phyloP scores from a whole-genome alignment of 177 flowering plant genomes.

The Vitis hybrid region DNA sequence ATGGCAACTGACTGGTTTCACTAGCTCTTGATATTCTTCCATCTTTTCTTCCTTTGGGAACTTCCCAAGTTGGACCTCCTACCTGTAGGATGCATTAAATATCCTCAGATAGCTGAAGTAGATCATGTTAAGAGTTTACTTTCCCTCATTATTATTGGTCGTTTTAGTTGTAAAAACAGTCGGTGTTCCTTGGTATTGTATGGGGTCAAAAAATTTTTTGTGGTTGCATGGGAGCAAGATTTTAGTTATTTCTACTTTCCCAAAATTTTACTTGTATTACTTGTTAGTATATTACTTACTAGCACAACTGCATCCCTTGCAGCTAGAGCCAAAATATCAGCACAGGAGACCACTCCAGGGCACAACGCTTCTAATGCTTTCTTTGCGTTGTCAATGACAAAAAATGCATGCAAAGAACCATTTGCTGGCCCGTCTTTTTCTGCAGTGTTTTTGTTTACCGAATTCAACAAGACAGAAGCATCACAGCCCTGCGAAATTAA shows the following conservation, averaged over 20 bases:
- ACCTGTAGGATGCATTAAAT: constrained; percentile 17
- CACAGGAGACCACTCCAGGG: constrained; percentile 48
- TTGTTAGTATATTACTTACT: constrained; percentile 14
- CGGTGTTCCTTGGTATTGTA: too few relatives aligned
- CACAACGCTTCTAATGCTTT: constrained; percentile 29
- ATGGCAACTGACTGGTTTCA: constrained; percentile 36
- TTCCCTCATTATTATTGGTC: too few relatives aligned
- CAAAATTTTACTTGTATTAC: too few relatives aligned
- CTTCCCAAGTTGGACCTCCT: constrained; percentile 46
- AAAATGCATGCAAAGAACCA: constrained; percentile 36
- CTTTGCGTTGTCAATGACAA: constrained; percentile 47
- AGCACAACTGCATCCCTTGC: constrained; percentile 40
- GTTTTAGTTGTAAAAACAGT: too few relatives aligned
- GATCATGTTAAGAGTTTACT: too few relatives aligned
- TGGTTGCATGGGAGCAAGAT: too few relatives aligned
- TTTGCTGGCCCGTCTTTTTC: constrained; percentile 45
- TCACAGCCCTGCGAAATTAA: constrained; percentile 31
- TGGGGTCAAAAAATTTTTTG: too few relatives aligned
- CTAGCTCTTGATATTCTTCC: constrained; percentile 44
- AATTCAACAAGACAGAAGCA: constrained; percentile 32
- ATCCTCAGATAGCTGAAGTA: background rate
- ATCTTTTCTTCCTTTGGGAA: constrained; percentile 49
- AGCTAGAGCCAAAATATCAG: constrained; percentile 43
- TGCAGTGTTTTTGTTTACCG: constrained; percentile 29
- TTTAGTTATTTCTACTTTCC: too few relatives aligned